A percentile compares a stretch with the other conserved stretches of the same genome.
These are phyloP conservation scores for Nitzschia palea DNA, from an alignment of 108 stramenopile genomes.

Conservation along the genomic window DNA sequence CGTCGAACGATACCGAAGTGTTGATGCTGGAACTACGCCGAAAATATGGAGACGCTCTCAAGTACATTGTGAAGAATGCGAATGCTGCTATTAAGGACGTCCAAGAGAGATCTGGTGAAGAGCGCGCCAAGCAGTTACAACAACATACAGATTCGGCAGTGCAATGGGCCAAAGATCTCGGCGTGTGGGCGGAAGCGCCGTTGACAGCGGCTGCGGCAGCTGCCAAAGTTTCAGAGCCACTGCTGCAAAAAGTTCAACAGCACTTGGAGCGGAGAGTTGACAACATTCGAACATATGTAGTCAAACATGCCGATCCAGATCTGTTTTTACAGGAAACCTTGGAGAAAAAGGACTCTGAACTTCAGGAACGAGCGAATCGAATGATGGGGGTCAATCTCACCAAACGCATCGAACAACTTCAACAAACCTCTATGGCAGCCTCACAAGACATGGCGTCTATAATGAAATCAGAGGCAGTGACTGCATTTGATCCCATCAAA, in stretches of 20 bases:
- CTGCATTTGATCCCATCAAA: constrained; percentile 9
- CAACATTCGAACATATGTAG: constrained; percentile 68
- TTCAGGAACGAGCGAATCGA: constrained; percentile 16
- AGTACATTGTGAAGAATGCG: constrained; percentile 62
- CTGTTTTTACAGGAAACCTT: constrained; percentile 63
- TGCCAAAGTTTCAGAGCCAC: not conserved
- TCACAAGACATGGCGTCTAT: not conserved
- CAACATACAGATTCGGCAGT: constrained; percentile 54
- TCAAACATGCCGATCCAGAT: constrained; percentile 67
- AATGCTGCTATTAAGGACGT: constrained; percentile 50
- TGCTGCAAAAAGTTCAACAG: constrained; percentile 47
- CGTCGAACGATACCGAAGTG: constrained; percentile 23
- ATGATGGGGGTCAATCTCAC: constrained; percentile 23
- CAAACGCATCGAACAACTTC: constrained; percentile 26
- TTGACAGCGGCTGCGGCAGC: not conserved
- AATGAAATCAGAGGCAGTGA: not conserved
- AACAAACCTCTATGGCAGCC: not conserved
- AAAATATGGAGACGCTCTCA: constrained; percentile 53
- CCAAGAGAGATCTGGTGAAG: constrained; percentile 35
- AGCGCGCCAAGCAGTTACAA: constrained; percentile 47
- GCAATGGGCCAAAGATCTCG: constrained; percentile 56
- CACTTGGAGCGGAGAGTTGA: constrained; percentile 59
- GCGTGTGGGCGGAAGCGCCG: constrained; percentile 28
- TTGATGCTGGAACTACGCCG: constrained; percentile 39
- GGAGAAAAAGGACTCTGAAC: constrained; percentile 40